Evolutionary conservation across 2,329 filamentous ascomycete genomes (phyloP).

Genomic region (Pseudocercospora musae): DNA sequence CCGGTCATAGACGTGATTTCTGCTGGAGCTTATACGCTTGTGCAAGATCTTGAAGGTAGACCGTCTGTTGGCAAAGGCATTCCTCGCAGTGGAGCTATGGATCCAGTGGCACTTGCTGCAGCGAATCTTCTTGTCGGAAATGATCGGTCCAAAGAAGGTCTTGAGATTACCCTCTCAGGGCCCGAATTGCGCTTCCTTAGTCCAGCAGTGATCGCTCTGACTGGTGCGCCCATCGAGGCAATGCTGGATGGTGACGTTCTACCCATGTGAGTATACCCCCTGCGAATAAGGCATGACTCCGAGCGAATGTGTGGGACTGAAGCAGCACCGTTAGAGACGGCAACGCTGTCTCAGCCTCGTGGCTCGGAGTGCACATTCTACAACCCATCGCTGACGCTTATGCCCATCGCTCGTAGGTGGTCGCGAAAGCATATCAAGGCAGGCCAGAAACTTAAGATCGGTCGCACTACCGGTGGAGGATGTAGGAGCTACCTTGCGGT

Average conservation of each 20-base stretch:
- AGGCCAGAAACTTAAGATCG: constrained; percentile 54
- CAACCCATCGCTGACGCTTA: too few relatives aligned
- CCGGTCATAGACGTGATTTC: constrained; percentile 56
- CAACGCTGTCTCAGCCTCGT: too few relatives aligned
- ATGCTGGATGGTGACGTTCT: constrained; percentile 49
- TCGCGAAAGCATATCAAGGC: constrained; percentile 49
- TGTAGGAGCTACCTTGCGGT: constrained; percentile 60
- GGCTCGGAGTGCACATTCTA: too few relatives aligned
- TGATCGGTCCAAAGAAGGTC: constrained; percentile 46
- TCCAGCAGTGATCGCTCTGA: constrained; percentile 55
- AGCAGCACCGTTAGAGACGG: too few relatives aligned
- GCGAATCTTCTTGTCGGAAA: constrained; percentile 62
- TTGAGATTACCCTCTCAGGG: constrained; percentile 61
- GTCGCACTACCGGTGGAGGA: constrained; percentile 51
- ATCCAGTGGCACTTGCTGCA: constrained; percentile 55
- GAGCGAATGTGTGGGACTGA: too few relatives aligned
- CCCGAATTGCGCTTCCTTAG: constrained; percentile 57
- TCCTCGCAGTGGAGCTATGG: constrained; percentile 60
- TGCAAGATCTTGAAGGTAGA: constrained; percentile 60
- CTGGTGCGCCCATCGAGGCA: constrained; percentile 54
- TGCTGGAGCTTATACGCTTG: constrained; percentile 55
- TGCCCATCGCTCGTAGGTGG: too few relatives aligned
- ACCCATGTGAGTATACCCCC: too few relatives aligned
- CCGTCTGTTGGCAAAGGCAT: constrained; percentile 57
- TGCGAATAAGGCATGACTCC: too few relatives aligned